phyloP scores from a whole-genome alignment of 192 early-diverging fungal species.

The Pilaira anomala region DNA sequence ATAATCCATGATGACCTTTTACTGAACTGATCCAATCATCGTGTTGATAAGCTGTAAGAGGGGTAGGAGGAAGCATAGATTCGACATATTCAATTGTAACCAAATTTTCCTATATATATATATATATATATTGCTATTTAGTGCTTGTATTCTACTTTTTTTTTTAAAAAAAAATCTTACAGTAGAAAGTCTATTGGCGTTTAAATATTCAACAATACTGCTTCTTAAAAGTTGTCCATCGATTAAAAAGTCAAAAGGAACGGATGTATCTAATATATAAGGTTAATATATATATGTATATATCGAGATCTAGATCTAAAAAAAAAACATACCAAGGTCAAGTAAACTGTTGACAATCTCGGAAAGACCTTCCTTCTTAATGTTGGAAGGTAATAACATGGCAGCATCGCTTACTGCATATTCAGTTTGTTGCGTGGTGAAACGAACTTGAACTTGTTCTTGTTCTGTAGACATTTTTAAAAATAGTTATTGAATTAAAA shows the following conservation, averaged over 20 bases:
- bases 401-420: conserved; percentile 80
- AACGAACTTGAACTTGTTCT: conserved; percentile 81
- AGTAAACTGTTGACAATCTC: conserved; percentile 95
- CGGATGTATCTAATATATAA: conserved; percentile 53
- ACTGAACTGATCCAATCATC: conserved; percentile 95
- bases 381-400: conserved; percentile 81
- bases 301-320: too few relatives aligned
- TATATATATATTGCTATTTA: background rate
- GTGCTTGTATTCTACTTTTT: background rate
- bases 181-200: conserved; percentile 59
- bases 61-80: conserved; percentile 81
- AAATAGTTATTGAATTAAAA: too few relatives aligned
- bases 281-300: background rate
- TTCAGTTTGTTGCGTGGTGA: conserved; percentile 69
- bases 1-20: conserved; percentile 39
- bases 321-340: conserved; percentile 23
- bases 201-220: conserved; percentile 72
- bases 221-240: conserved; percentile 87
- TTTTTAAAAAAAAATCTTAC: conserved; percentile 39
- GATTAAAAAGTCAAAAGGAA: conserved; percentile 92
- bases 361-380: conserved; percentile 86
- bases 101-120: conserved; percentile 64
- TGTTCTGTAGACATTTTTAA: conserved; percentile 36
- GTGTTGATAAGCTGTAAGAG: conserved; percentile 76
- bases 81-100: conserved; percentile 91